phyloP scores from a whole-genome alignment of 139 green algal species.

The Coccomyxa sp. region DNA sequence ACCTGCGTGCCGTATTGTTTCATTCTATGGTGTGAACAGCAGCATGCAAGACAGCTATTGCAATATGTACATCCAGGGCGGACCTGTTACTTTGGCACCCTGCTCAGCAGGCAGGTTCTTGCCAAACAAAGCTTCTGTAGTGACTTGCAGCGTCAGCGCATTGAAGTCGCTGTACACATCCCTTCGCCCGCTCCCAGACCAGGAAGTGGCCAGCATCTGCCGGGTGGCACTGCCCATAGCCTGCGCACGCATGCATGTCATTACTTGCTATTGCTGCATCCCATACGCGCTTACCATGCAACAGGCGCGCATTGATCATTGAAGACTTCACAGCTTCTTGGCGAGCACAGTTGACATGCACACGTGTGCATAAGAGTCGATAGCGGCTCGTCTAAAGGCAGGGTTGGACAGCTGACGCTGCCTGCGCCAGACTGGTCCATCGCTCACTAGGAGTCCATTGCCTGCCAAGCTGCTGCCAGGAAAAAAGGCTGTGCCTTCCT shows the following conservation, averaged over 20 bases:
- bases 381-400: slow-evolving; percentile 68
- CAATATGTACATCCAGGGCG: neutral
- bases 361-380: slow-evolving; percentile 49
- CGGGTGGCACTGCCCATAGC: slow-evolving; percentile 54
- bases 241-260: slow-evolving; percentile 4
- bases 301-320: too few relatives aligned
- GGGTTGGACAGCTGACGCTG: slow-evolving; percentile 82
- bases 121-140: slow-evolving; percentile 76
- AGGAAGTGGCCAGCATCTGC: slow-evolving; percentile 28
- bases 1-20: slow-evolving; percentile 1
- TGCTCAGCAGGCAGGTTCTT: slow-evolving; percentile 4
- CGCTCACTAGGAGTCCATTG: slow-evolving; percentile 75
- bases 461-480: slow-evolving; percentile 74
- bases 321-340: too few relatives aligned
- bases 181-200: slow-evolving; percentile 22
- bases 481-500: slow-evolving; percentile 88
- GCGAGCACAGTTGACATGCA: neutral
- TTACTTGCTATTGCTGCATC: too few relatives aligned
- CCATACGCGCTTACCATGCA: too few relatives aligned
- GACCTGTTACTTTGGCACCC: neutral
- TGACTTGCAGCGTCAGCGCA: slow-evolving; percentile 73
- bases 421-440: slow-evolving; percentile 73
- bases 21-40: neutral
- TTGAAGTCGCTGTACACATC: slow-evolving; percentile 85
- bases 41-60: neutral